Evolutionary conservation across 306 rosid genomes (phyloP).

Genomic region (Arachis stenosperma): DNA sequence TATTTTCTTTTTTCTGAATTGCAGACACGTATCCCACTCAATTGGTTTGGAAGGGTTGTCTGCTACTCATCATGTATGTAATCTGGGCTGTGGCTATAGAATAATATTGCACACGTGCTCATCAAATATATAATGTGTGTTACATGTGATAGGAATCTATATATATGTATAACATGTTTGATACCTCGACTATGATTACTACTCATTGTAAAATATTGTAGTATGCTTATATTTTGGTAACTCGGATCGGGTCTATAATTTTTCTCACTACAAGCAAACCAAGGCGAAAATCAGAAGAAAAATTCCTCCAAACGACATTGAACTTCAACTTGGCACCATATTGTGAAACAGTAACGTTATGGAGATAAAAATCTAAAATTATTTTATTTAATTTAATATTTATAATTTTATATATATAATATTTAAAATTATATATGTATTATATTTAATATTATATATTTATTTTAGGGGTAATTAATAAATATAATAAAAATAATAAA

Average conservation of each 20-base stretch:
- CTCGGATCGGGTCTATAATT: background rate
- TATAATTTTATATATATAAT: no score
- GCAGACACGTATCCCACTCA: background rate
- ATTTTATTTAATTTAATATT: no score
- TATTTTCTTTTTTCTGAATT: background rate
- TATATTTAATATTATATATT: no score
- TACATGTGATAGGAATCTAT: background rate
- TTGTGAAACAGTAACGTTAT: no score
- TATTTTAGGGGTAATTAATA: no score
- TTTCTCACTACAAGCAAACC: background rate
- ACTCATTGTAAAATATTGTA: no score
- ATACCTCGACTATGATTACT: no score
- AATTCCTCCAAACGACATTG: background rate
- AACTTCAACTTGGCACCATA: background rate
- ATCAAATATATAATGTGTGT: background rate
- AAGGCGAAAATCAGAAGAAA: background rate
- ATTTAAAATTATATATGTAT: background rate
- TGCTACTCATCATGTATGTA: background rate
- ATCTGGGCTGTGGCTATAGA: background rate
- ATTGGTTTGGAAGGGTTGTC: background rate
- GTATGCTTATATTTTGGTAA: no score
- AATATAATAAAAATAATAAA: no score
- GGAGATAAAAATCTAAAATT: no score
- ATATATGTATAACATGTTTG: no score
- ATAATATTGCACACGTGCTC: background rate